Evolutionary conservation across 2,329 filamentous ascomycete species (phyloP), one percentile per base, ranked within the genome.

Genomic region (Aureobasidium sp.): DNA sequence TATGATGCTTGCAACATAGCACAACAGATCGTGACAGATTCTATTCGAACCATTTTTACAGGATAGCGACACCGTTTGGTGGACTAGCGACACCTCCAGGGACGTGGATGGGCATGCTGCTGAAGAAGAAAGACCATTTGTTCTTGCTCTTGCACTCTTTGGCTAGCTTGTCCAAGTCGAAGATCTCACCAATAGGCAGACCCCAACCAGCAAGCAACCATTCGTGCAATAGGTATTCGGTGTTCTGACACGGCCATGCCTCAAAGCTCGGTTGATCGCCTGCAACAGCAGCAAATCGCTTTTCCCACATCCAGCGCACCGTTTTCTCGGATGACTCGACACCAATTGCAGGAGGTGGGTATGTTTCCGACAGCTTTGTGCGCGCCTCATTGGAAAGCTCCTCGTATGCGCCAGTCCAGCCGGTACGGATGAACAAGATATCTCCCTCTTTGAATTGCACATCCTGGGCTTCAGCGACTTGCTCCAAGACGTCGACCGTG

Each of bases 241-340:
- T 41, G 69, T 71, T 42, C 71, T 65, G 66, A 32, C 42, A 47
- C 8, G 86, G 85, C 72, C 84, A 83, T 0, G 81, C 80, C 74
- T 90, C 87, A 64, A 89, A 88, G 0, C 81, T 77, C n/a, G 81
- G 82, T 17, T 79, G 75, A 68, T 90, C 87, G 0, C 84, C 84
- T 0, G 81, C 84, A 1, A 87, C 85, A 0, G 82, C 84, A 0
- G 86, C 79, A 67, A 90, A 89, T 6, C 61, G 37, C 51, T 72
- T 73, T 17, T 67, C 63, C 74, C 74, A 76, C 46, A 76, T 65
- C 64, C 73, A 76, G 62, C 73, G 66, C 68, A 82, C 70, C 68
- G 79, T 72, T 4, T 74, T 74, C 12, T 53, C 58, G 1, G 47
- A 61, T 3, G 58, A 61, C 39, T 61, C 47, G 27, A 61, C 48